A percentile compares a stretch with the other conserved stretches of the same genome.
These are phyloP conservation scores for Petunia hybrid DNA, from an alignment of 305 asterid genomes.

Conservation along the genomic window DNA sequence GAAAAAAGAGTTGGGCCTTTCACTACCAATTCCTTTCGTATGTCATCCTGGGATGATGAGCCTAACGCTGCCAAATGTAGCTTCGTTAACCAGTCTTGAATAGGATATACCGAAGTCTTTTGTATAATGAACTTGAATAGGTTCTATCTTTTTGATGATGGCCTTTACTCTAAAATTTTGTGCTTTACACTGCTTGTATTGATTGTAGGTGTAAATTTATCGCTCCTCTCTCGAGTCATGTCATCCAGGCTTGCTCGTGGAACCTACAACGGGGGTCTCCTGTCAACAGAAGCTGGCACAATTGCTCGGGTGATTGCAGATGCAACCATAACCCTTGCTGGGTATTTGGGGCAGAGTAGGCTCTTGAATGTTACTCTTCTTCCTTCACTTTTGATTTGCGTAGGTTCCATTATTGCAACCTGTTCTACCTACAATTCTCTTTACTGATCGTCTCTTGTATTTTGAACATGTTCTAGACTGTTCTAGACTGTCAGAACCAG, in stretches of 20 bases:
- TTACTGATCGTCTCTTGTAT: constrained; percentile 46
- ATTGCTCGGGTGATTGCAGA: constrained; percentile 97
- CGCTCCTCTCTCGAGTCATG: constrained; percentile 96
- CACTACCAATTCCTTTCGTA: background rate
- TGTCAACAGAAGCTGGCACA: constrained; percentile 99
- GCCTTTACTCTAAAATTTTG: background rate
- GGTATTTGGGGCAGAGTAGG: constrained; percentile 67
- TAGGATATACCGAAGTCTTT: background rate
- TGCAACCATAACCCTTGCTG: constrained; percentile 85
- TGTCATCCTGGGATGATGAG: background rate
- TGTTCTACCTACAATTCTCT: constrained; percentile 86
- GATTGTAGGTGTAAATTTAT: constrained; percentile 79
- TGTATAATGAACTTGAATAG: background rate
- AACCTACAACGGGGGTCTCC: constrained; percentile 90
- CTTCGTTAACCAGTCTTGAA: constrained; percentile 4
- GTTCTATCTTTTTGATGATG: background rate
- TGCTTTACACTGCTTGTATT: background rate
- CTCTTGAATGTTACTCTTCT: constrained; percentile 80
- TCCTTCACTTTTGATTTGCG: constrained; percentile 85
- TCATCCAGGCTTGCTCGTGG: constrained; percentile 99
- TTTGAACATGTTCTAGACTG: background rate
- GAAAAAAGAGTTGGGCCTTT: background rate
- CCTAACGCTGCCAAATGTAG: background rate
- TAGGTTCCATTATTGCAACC: constrained; percentile 80
- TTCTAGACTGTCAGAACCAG: background rate